phyloP scores from a whole-genome alignment of 75 land plant genomes.

The Pinus taeda region DNA sequence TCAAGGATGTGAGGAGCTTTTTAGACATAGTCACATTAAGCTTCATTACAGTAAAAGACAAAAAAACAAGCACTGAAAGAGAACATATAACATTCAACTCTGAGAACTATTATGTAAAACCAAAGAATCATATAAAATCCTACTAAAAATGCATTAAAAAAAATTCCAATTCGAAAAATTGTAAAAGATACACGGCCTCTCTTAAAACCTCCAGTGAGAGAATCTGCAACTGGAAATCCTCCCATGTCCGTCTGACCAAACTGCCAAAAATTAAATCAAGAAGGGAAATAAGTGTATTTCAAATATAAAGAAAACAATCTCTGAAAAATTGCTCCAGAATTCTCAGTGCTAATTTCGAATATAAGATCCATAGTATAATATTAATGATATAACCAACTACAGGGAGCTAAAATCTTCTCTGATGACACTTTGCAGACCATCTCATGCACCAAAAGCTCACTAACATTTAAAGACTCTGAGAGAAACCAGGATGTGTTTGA shows the following conservation, averaged over 20 bases:
- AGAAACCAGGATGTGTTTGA: no score
- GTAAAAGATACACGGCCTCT: constrained; percentile 93
- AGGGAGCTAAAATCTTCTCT: no score
- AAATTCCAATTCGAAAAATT: constrained; percentile 4
- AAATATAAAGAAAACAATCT: background rate
- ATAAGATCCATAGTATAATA: no score
- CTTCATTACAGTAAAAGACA: background rate
- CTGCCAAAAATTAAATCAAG: constrained; percentile 28
- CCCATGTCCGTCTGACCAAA: constrained; percentile 12
- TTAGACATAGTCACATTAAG: background rate
- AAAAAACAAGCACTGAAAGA: background rate
- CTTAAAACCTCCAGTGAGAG: constrained; percentile 84
- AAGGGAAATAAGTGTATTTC: background rate
- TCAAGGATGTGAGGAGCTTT: background rate
- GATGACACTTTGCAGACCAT: no score
- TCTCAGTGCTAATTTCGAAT: background rate
- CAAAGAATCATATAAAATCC: background rate
- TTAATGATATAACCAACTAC: no score
- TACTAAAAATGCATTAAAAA: background rate
- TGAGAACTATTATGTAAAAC: background rate
- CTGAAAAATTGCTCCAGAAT: background rate
- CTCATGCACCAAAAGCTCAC: no score
- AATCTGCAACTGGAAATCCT: constrained; percentile 72
- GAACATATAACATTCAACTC: background rate
- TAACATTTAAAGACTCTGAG: no score